These are phyloP conservation scores for Phytophthora pluvialis DNA, from an alignment of 352 stramenopile species.

Conservation along the genomic window DNA sequence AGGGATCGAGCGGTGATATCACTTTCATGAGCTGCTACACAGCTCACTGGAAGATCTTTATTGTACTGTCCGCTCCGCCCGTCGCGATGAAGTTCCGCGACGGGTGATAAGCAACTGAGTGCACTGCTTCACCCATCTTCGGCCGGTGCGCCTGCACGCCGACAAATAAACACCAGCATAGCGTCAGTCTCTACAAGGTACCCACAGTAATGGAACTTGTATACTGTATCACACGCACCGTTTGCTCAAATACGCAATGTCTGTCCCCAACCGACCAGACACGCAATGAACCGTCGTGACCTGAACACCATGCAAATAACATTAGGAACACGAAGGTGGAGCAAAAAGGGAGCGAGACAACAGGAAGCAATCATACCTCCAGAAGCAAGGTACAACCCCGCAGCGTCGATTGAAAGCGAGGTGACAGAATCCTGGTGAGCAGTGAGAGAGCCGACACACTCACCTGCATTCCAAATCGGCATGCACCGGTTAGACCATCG, in stretches of 20 bases:
- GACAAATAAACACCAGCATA: background rate
- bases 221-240: slow-evolving; percentile 40
- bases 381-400: slow-evolving; percentile 76
- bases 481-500: background rate
- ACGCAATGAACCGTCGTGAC: slow-evolving; percentile 84
- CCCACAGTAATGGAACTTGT: background rate
- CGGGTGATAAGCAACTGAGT: slow-evolving; percentile 78
- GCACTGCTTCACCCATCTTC: slow-evolving; percentile 83
- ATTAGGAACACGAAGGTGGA: slow-evolving; percentile 3
- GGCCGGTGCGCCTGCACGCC: slow-evolving; percentile 65
- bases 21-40: slow-evolving; percentile 18
- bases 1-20: slow-evolving; percentile 18
- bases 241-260: slow-evolving; percentile 88
- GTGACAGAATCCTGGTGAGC: slow-evolving; percentile 86
- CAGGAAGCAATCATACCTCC: slow-evolving; percentile 48
- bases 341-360: background rate
- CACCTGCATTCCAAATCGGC: slow-evolving; percentile 40
- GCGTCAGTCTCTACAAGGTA: background rate
- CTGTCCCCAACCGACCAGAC: slow-evolving; percentile 85
- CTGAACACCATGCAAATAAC: slow-evolving; percentile 26
- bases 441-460: slow-evolving; percentile 78
- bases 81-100: slow-evolving; percentile 86
- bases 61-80: slow-evolving; percentile 77
- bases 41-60: slow-evolving; percentile 90
- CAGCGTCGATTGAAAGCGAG: slow-evolving; percentile 79